Base-by-base conservation (phyloP, 1,284 basidiomycete genomes). In the Malassezia nana region DNA sequence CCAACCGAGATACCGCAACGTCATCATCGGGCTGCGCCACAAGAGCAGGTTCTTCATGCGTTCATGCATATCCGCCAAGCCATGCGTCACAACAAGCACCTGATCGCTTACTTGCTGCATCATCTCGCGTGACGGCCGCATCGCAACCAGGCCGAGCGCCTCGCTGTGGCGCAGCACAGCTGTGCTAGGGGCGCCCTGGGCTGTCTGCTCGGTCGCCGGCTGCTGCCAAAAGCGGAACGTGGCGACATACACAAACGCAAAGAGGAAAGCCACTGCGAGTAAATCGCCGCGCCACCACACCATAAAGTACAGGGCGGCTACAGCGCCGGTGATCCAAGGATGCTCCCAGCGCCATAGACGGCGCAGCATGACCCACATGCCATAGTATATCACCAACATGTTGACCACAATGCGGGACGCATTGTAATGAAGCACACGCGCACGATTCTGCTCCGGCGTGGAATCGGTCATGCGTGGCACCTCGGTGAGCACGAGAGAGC, bases 271-370 rank as follows among this genome's bases (percentile, higher is more conserved):
- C 15, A 52, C 56, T 7, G 60, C 51, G 1, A 63, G 18, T 15
- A 63, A 40, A 4, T 58, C 46, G 15, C 59, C 61, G n/a, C 60
- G 52, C 50, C 57, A 63, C 61, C 61, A 63, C 10, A 58, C 47
- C 20, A 58, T 47, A 6, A 48, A 15, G 40, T 62, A 63, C 25
- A 49, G 39, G 8, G 47, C 24, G 4, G 50, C 57, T 15, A 43
- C 31, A 20, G 2, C 6, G 10, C 38, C 45, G 5, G 59, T 55
- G 18, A 43, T 5, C 35, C 50, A 41, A n/a, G 51, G 55, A 15
- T 38, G 42, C 28, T 61, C 56, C 61, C 61, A 63, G 22, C 59
- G 50, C 56, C 59, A 61, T 0, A 62, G 24, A 13, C 35, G 35
- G 24, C 57, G 52, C 26, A 63, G 31, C 39, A 44, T 45, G 15